Conservation (phyloP, 2,329 filamentous ascomycete genomes). For the Aspergillus sojae region DNA sequence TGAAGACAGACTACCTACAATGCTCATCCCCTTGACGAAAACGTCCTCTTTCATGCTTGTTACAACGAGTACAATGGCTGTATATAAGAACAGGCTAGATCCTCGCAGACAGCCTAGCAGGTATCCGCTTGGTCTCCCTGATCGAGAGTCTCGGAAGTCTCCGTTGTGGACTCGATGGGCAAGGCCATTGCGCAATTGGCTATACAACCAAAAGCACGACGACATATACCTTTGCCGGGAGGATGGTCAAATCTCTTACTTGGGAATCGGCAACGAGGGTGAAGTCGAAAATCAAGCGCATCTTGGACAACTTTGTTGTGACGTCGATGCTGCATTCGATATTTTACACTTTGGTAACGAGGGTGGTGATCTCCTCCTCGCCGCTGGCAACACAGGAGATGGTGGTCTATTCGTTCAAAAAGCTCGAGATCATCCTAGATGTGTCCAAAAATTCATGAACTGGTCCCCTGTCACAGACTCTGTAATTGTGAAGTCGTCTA, state of each 20-base stretch:
- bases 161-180: conserved; percentile 86
- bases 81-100: conserved; percentile 47
- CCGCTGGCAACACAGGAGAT: conserved; percentile 75
- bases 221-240: conserved; percentile 85
- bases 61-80: conserved; percentile 59
- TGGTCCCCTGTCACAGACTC: conserved; percentile 59
- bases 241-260: conserved; percentile 76
- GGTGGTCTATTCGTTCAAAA: conserved; percentile 75
- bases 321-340: conserved; percentile 80
- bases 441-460: conserved; percentile 65
- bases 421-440: conserved; percentile 57
- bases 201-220: conserved; percentile 68
- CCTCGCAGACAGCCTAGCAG: conserved; percentile 26
- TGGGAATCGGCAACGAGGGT: conserved; percentile 64
- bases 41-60: conserved; percentile 72
- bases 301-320: conserved; percentile 69
- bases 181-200: conserved; percentile 68
- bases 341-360: conserved; percentile 64
- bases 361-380: conserved; percentile 75
- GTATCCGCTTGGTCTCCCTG: conserved; percentile 33
- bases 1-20: conserved; percentile 61
- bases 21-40: conserved; percentile 72
- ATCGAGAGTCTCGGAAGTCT: conserved; percentile 26
- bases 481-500: conserved; percentile 31
- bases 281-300: conserved; percentile 60